A percentile compares a stretch with the other conserved stretches of the same genome.
phyloP scores from a whole-genome alignment of 257 asterid genomes.

The Solanum medicagineum region DNA sequence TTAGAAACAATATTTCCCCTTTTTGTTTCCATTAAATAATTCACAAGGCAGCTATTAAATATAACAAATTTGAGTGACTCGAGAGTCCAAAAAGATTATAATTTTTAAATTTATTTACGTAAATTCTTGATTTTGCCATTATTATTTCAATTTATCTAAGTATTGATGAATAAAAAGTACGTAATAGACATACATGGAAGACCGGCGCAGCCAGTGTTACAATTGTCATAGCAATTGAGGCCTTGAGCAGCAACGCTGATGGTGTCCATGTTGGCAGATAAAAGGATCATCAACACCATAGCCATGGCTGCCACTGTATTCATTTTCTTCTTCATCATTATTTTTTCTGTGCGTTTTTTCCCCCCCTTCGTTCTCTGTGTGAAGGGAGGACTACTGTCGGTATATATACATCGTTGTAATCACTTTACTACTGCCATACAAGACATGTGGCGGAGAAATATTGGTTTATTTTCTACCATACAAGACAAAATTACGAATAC shows the following conservation, averaged over 20 bases:
- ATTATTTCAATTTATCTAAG: neutral
- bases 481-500: neutral
- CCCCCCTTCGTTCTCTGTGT: neutral
- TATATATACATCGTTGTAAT: neutral
- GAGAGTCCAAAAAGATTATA: neutral
- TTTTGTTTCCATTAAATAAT: neutral
- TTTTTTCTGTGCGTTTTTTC: neutral
- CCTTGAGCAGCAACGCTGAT: conserved; percentile 13
- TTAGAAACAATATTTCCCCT: neutral
- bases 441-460: neutral
- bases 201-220: conserved; percentile 30
- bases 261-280: conserved; percentile 18
- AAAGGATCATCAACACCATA: conserved; percentile 9
- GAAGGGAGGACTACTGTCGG: neutral
- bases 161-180: neutral
- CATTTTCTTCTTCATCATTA: conserved; percentile 23
- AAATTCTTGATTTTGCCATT: neutral
- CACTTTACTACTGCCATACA: neutral
- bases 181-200: conserved; percentile 4
- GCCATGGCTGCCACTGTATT: conserved; percentile 2
- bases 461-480: neutral
- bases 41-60: neutral
- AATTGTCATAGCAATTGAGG: conserved; percentile 30
- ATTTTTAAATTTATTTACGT: neutral
- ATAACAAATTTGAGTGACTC: neutral